These are phyloP conservation scores for Hypoxylon lienhwacheense DNA, from an alignment of 495 filamentous ascomycete genomes.

Conservation along the genomic window DNA sequence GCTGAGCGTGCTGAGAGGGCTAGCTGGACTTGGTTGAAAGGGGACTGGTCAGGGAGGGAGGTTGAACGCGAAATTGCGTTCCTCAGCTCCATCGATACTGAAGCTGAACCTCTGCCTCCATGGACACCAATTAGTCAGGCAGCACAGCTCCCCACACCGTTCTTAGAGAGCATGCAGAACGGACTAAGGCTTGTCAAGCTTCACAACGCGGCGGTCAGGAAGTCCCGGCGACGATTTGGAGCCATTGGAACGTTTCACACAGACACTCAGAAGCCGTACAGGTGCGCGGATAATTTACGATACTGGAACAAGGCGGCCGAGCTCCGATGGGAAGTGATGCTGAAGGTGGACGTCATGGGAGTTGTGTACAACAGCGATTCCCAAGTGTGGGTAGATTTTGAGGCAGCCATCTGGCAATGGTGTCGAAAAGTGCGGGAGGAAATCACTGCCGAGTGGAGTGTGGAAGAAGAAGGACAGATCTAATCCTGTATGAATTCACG, in stretches of 20 bases:
- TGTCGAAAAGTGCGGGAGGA: conserved; percentile 75
- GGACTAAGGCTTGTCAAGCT: conserved; percentile 80
- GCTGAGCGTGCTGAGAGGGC: conserved; percentile 69
- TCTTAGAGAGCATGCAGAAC: conserved; percentile 72
- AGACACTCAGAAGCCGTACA: conserved; percentile 91
- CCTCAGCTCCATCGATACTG: conserved; percentile 60
- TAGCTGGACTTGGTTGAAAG: conserved; percentile 76
- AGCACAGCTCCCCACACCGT: conserved; percentile 66
- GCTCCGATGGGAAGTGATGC: conserved; percentile 85
- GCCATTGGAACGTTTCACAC: conserved; percentile 85
- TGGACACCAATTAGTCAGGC: conserved; percentile 65
- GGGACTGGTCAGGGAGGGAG: conserved; percentile 79
- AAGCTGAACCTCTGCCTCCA: conserved; percentile 60
- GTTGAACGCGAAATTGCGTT: conserved; percentile 82
- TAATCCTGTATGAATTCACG: conserved; percentile 27
- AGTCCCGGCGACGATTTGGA: conserved; percentile 85
- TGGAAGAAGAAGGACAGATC: conserved; percentile 3
- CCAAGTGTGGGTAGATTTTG: conserved; percentile 75
- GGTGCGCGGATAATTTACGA: conserved; percentile 86
- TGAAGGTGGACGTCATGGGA: conserved; percentile 83
- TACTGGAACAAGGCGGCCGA: conserved; percentile 97
- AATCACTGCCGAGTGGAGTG: conserved; percentile 54
- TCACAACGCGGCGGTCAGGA: conserved; percentile 84
- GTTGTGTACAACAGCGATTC: conserved; percentile 70
- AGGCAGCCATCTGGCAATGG: conserved; percentile 78